Conservation (phyloP, 495 filamentous ascomycete species). For the Talaromyces nanjingensis region DNA sequence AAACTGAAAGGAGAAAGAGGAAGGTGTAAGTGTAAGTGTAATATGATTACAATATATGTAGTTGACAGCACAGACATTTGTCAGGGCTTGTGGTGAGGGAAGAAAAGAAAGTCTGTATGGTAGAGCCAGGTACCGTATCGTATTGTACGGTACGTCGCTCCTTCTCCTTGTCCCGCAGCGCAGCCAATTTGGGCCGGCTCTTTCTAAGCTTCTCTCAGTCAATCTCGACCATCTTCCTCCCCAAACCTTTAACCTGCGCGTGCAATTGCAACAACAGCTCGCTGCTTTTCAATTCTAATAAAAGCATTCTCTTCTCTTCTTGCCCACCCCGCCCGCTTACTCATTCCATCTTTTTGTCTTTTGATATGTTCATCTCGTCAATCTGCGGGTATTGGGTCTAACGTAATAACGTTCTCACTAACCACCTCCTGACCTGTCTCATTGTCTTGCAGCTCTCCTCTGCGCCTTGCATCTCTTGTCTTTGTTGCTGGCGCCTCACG, state of each 20-base stretch:
- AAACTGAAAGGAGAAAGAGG: not conserved
- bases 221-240: not conserved
- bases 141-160: not conserved
- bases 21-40: not conserved
- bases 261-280: not conserved
- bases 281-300: not conserved
- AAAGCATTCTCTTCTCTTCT: not conserved
- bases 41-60: not conserved
- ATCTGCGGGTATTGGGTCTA: not conserved
- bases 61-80: not conserved
- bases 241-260: not conserved
- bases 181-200: not conserved
- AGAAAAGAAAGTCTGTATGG: not conserved
- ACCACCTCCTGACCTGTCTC: constrained; percentile 5
- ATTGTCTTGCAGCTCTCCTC: constrained; percentile 2
- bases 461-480: constrained; percentile 6
- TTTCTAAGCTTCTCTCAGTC: not conserved
- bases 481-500: not conserved
- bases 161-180: not conserved
- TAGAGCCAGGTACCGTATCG: not conserved
- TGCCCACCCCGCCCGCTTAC: not conserved
- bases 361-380: not conserved
- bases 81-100: not conserved
- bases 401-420: not conserved
- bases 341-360: not conserved